Conservation (phyloP, 495 filamentous ascomycete genomes). For the Haplographium delicatum region DNA sequence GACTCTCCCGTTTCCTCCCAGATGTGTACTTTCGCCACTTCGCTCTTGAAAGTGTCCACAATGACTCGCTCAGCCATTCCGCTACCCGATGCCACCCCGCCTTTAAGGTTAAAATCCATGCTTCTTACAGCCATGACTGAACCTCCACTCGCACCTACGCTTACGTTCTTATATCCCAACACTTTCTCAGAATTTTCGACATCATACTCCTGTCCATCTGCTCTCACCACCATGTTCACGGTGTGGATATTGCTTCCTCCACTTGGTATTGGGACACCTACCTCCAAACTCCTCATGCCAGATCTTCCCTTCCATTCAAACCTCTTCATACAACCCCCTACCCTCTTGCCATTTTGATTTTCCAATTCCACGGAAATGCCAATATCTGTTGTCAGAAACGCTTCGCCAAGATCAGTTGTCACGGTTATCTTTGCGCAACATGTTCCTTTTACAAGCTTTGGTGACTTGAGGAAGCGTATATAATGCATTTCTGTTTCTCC, state of each 20-base stretch:
- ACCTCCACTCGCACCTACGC: conserved; percentile 3
- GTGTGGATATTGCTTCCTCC: not conserved
- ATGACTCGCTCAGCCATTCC: conserved; percentile 20
- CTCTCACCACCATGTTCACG: conserved; percentile 18
- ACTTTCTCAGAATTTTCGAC: conserved; percentile 45
- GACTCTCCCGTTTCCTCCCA: conserved; percentile 94
- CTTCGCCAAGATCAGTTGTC: conserved; percentile 86
- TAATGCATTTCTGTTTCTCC: conserved; percentile 56
- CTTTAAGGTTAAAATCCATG: conserved; percentile 10
- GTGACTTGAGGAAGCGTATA: conserved; percentile 68
- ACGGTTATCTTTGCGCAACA: conserved; percentile 61
- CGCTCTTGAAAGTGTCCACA: not conserved
- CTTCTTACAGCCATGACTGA: conserved; percentile 18
- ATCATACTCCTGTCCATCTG: conserved; percentile 7
- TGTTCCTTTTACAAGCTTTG: conserved; percentile 30
- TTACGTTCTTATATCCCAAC: conserved; percentile 31
- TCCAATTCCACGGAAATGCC: conserved; percentile 39
- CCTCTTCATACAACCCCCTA: conserved; percentile 41
- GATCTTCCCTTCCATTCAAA: conserved; percentile 42
- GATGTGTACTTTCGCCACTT: conserved; percentile 33
- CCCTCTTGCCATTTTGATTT: conserved; percentile 33
- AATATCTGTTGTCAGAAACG: conserved; percentile 63
- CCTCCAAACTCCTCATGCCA: conserved; percentile 24
- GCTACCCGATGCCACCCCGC: not conserved
- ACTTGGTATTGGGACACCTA: conserved; percentile 5